Evolutionary conservation across 1,284 basidiomycete genomes (phyloP), one percentile per base, ranked within the genome.

Genomic region (Irpex rosettiformis): DNA sequence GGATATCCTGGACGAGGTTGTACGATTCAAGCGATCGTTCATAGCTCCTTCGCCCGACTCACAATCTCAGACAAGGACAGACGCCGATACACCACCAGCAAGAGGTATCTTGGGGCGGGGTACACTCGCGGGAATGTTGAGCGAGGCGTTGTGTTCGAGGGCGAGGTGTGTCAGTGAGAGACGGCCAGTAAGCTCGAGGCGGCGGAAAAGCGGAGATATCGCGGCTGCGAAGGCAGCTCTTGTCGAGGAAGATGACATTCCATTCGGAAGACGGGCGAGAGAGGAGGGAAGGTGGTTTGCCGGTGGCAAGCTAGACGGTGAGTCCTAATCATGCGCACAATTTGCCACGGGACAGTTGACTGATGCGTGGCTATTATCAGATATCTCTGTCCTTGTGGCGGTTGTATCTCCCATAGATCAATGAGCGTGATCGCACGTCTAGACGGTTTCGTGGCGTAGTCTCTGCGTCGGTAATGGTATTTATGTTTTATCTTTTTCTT

Each of bases 1-100:
- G 68, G 96, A 98, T 63, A 89, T 98, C 25, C 75, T 98, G 11
- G 94, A 97, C 63, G 92, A 94, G 66, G 89, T 98, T 10, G 76
- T 83, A 11, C 79, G 88, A 47, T 91, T 94, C 70, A 77, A 82
- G 18, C 73, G 72, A 53, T 70, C 75, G 25, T 79, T 77, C 67
- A 47, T 65, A 57, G 42, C 22, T 42, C 16, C 29, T 5, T 25
- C 51, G n/a, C n/a, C n/a, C n/a, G n/a, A n/a, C 5, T 22, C 43
- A n/a, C 43, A 24, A 11, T 21, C 48, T 51, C 25, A 8, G 22
- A 25, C 48, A 16, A 28, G 18, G 13, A 22, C 47, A 29, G 18
- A 28, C 24, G 27, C 40, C 27, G 29, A 22, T 3, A 4, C 27
- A 7, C 8, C 52, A 52, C 27, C 59, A 18, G 33, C 60, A n/a